A percentile compares a stretch with the other conserved stretches of the same genome.
Evolutionary conservation across 73 alveolate genomes (phyloP).

Genomic region (Tetrahymena elliotti): DNA sequence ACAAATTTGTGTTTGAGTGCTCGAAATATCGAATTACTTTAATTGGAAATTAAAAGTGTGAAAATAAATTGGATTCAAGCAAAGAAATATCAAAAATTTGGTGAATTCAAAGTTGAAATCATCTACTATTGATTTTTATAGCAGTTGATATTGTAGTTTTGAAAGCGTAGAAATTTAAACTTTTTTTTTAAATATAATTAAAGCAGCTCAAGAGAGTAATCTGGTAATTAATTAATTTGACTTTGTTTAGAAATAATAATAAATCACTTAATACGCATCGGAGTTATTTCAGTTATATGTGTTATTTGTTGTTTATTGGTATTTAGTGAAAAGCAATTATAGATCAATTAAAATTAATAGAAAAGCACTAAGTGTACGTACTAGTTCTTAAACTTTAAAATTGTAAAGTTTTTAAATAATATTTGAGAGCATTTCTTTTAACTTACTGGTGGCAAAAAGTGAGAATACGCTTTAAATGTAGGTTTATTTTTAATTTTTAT

Average conservation of each 20-base stretch:
- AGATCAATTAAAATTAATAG: too few relatives aligned
- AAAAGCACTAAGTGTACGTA: not conserved
- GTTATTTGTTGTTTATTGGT: not conserved
- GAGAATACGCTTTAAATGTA: too few relatives aligned
- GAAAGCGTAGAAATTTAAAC: not conserved
- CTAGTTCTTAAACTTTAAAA: not conserved
- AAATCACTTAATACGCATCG: not conserved
- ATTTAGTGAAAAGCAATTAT: not conserved
- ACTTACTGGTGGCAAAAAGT: not conserved
- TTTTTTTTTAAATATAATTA: too few relatives aligned
- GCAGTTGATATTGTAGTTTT: not conserved
- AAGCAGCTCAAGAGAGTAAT: not conserved
- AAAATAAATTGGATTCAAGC: not conserved
- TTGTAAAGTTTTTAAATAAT: not conserved
- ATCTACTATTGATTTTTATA: too few relatives aligned
- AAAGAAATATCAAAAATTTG: not conserved
- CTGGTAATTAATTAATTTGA: not conserved
- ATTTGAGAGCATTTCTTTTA: not conserved
- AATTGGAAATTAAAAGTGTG: not conserved
- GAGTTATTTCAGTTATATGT: not conserved
- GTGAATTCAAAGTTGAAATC: not conserved
- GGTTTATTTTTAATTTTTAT: not conserved
- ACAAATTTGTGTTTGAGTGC: too few relatives aligned
- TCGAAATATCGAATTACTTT: not conserved
- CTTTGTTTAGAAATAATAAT: too few relatives aligned